Evolutionary conservation across 345 rosid species (phyloP), one percentile per base, ranked within the genome.

Genomic region (Bruguiera sexangula): DNA sequence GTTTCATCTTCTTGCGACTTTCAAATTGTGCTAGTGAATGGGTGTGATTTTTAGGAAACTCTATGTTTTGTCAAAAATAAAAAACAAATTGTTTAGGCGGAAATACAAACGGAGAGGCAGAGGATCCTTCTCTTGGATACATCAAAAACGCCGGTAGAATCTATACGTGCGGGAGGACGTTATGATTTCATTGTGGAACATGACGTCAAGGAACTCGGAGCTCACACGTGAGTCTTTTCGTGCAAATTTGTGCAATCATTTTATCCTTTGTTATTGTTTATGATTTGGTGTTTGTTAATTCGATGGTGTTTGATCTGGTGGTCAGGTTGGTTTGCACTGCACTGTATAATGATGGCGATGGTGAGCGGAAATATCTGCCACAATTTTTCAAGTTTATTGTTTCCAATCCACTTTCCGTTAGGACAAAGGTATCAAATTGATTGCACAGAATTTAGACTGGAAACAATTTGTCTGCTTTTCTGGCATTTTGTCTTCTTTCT

Each of bases 181-280:
- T 95, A 95, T 65, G 98, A 95, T 80, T 95, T 95, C 80, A 88
- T 95, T 24, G 96, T 95, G 20, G 99, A 95, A 63, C 97, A 95
- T 70, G 99, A 95, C 73, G 97, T 95, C 8, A 92, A 95, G 89
- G 99, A 92, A 83, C 97, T 95, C 9, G 99, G 99, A 54, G 92
- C 99, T 82, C 96, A 95, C 82, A 95, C 98, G 98, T 95, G 60
- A 36, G 82, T 71, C 52, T 15, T 56, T 43, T 43, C 5, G 50
- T 3, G 50, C 16, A 2, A 43, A 43, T 13, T 43, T 43, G 18
- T 43, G 18, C 18, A 43, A 43, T 13, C 19, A 8, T 66, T 6
- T 34, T 10, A 15, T 48, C 3, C 4, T 60, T 48, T 21, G 21
- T 51, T 26, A n/a, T 51, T 60, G 51, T 32, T 10, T 18, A 21